Base-by-base conservation (phyloP, 768 basidiomycete species). In the Lactarius hatsudake region DNA sequence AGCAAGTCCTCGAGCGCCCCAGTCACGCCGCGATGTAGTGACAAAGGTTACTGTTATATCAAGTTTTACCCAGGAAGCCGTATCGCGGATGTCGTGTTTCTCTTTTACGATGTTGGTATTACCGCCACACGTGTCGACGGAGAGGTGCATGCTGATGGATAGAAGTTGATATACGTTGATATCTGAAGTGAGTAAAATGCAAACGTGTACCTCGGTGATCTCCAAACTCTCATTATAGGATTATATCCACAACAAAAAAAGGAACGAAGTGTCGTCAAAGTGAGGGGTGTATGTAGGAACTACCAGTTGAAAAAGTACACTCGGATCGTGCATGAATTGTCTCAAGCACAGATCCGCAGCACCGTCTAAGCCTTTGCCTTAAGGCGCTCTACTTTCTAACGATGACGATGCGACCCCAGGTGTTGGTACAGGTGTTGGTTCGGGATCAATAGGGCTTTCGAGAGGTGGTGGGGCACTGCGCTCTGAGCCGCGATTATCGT, bases 381-480 rank as follows among this genome's bases (percentile, higher is more conserved):
- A 71, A 28, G 69, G 57, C 26, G 63, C 51, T 51, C 66, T 71
- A 40, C 81, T 74, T 28, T 76, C 74, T 64, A 81, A 71, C 48
- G 77, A 80, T 28, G 80, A 77, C 34, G 83, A 80, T 28, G 84
- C 80, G 42, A 88, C 83, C 13, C 80, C 74, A 18, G 87, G 87
- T 9, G 80, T 66, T 23, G 84, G 82, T 30, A 64, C 62, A n/a
- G 69, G 64, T 60, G 78, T 63, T 61, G 76, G 73, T 61, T 79
- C 78, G n/a, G 77, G 71, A 9, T 75, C 71, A 57, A 71, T 66
- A 26, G 71, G 66, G 23, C 61, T 68, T 74, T 89, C 87, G 13
- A 87, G 76, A 3, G 88, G 87, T 45, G 88, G 85, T 26, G 86
- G 86, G n/a, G 86, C 85, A 71, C 84, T 86, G 59, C 83, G 82